A percentile compares a stretch with the other conserved stretches of the same genome.
phyloP scores from a whole-genome alignment of 768 basidiomycete species.

The Suillus plorans region DNA sequence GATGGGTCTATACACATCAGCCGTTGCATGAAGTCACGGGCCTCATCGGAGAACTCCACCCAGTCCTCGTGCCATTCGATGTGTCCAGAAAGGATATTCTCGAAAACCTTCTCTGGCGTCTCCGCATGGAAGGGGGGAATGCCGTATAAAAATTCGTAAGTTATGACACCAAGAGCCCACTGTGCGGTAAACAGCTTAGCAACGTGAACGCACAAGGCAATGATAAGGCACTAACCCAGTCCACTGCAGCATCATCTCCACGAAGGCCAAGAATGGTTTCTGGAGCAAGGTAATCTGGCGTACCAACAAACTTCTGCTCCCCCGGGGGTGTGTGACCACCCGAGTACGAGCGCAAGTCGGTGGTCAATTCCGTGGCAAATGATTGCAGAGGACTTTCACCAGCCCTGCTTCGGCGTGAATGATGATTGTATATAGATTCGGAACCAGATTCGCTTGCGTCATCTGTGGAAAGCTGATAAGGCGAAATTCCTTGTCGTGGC shows the following conservation, averaged over 20 bases:
- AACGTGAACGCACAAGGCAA: slow-evolving; percentile 10
- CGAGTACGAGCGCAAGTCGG: slow-evolving; percentile 73
- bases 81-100: slow-evolving; percentile 93
- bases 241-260: slow-evolving; percentile 92
- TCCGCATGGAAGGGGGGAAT: slow-evolving; percentile 98
- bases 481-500: slow-evolving; percentile 61
- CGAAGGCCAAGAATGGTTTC: slow-evolving; percentile 94
- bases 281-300: slow-evolving; percentile 95
- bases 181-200: slow-evolving; percentile 33
- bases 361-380: slow-evolving; percentile 83
- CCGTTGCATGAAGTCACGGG: slow-evolving; percentile 85
- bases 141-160: slow-evolving; percentile 97
- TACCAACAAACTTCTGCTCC: slow-evolving; percentile 95
- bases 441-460: slow-evolving; percentile 85
- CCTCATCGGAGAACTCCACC: slow-evolving; percentile 82
- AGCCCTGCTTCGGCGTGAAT: slow-evolving; percentile 50
- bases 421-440: slow-evolving; percentile 71
- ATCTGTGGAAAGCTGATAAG: slow-evolving; percentile 71
- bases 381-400: slow-evolving; percentile 81
- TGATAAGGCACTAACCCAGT: slow-evolving; percentile 72
- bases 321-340: slow-evolving; percentile 66
- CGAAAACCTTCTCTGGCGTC: slow-evolving; percentile 95
- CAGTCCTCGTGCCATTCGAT: slow-evolving; percentile 97
- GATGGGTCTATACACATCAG: slow-evolving; percentile 80
- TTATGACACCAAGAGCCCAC: slow-evolving; percentile 99